These are phyloP conservation scores for Capsella rubella DNA, from an alignment of 441 rosid genomes.

Conservation along the genomic window DNA sequence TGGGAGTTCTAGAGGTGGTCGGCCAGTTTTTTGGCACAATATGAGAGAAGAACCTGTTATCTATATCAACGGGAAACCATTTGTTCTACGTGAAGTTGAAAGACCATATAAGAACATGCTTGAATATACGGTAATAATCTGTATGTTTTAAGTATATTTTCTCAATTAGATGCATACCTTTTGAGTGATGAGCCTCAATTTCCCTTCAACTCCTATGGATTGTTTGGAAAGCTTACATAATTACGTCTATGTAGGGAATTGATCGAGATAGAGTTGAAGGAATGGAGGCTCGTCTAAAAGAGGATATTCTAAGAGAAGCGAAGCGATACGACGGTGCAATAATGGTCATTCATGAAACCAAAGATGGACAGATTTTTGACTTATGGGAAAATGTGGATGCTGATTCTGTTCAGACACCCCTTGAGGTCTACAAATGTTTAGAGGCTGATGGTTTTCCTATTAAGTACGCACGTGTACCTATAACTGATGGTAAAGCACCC, in stretches of 20 bases:
- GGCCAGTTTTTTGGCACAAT: constrained; percentile 96
- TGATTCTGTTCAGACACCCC: constrained; percentile 91
- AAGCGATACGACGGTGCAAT: constrained; percentile 87
- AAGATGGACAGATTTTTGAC: constrained; percentile 84
- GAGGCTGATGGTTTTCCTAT: constrained; percentile 86
- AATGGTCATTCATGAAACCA: constrained; percentile 98
- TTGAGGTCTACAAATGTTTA: constrained; percentile 91
- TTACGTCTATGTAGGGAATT: constrained; percentile 69
- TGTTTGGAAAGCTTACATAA: constrained; percentile 29
- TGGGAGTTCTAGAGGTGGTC: constrained; percentile 82
- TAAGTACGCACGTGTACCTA: constrained; percentile 96
- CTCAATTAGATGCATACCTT: constrained; percentile 14
- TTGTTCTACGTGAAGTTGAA: constrained; percentile 98
- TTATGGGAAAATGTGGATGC: constrained; percentile 92
- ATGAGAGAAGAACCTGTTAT: constrained; percentile 99
- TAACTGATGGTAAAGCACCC: constrained; percentile 99
- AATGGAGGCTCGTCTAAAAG: constrained; percentile 98
- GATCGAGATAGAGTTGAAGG: constrained; percentile 95
- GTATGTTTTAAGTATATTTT: background rate
- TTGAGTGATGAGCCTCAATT: background rate
- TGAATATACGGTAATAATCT: constrained; percentile 82
- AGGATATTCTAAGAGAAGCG: constrained; percentile 96
- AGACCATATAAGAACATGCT: constrained; percentile 98
- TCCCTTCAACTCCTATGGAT: background rate
- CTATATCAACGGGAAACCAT: constrained; percentile 96